Evolutionary conservation across 2,329 filamentous ascomycete genomes (phyloP), one percentile per base, ranked within the genome.

Genomic region (Botrytis elliptica): DNA sequence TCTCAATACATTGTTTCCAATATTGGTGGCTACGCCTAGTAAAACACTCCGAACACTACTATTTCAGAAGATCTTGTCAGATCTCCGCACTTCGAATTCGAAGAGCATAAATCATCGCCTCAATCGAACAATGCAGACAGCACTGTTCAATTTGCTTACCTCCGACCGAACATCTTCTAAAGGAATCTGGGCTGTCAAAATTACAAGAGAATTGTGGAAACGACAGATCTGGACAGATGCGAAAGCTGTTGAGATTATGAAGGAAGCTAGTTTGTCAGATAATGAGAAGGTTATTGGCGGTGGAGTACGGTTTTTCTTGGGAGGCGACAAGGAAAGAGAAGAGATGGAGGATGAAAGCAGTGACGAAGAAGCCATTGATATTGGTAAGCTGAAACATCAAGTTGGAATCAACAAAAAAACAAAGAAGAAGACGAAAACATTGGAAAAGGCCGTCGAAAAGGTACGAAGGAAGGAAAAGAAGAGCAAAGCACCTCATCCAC

Each of bases 221-320:
- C 89, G 95, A 65, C 95, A 98, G 79, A 91, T 98, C 76, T 99
- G 96, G 96, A 94, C 93, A 16, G 96, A 99, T 79, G 89, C 94
- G 2, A 96, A 95, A 82, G 91, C 95, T 0, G 96, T 98, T n/a
- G 94, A 97, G 80, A 93, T 98, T 77, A 98, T 99, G 95, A 97
- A 97, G 84, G 93, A 97, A 83, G 94, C 95, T 0, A 91, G 92
- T 72, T 84, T 99, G 73, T 90, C 93, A 5, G 92, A 97, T 70
- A 97, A 98, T 78, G 93, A 97, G 79, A 99, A 99, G 84, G 94
- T 98, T 5, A 89, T 96, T 40, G 86, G 92, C 9, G 93, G 94
- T 25, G 95, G 93, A 63, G 93, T 97, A 22, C 89, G 94, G 38
- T 99, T 98, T 86, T 99, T 99, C 85, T 87, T 99, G 0, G 96